Evolutionary conservation across 2,329 filamentous ascomycete species (phyloP).

Genomic region (Cladosporium velox): DNA sequence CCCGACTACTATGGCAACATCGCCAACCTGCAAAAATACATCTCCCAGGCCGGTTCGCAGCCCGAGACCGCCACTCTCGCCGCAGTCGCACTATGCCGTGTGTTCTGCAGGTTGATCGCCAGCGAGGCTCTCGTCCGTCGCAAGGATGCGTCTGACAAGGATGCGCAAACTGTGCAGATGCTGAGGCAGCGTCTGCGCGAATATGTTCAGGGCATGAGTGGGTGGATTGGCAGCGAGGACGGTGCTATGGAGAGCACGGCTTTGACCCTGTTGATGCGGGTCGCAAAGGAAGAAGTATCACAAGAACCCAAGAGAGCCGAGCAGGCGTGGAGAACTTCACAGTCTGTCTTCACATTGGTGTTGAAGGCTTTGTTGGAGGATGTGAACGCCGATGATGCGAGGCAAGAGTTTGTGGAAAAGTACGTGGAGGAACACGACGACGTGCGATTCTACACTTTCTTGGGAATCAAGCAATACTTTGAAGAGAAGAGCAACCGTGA

Average conservation of each 20-base stretch:
- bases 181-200: slow-evolving; percentile 72
- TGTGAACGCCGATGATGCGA: slow-evolving; percentile 59
- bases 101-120: slow-evolving; percentile 80
- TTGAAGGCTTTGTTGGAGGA: slow-evolving; percentile 63
- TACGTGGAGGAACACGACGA: slow-evolving; percentile 82
- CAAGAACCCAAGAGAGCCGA: slow-evolving; percentile 53
- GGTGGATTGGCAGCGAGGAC: slow-evolving; percentile 62
- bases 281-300: slow-evolving; percentile 75
- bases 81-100: slow-evolving; percentile 77
- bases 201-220: slow-evolving; percentile 58
- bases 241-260: slow-evolving; percentile 66
- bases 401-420: slow-evolving; percentile 73
- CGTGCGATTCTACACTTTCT: slow-evolving; percentile 79
- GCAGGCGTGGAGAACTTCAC: slow-evolving; percentile 66
- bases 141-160: slow-evolving; percentile 69
- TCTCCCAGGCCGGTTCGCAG: slow-evolving; percentile 57
- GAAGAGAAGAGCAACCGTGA: slow-evolving; percentile 28
- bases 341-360: slow-evolving; percentile 62
- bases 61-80: slow-evolving; percentile 57
- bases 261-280: slow-evolving; percentile 77
- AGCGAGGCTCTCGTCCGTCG: slow-evolving; percentile 69
- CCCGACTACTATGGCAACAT: slow-evolving; percentile 94
- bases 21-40: slow-evolving; percentile 62
- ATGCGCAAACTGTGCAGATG: slow-evolving; percentile 74
- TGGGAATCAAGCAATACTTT: slow-evolving; percentile 63